Evolutionary conservation across 2,329 filamentous ascomycete species (phyloP), one percentile per base, ranked within the genome.

Genomic region (Neopestalotiopsis clavispora): DNA sequence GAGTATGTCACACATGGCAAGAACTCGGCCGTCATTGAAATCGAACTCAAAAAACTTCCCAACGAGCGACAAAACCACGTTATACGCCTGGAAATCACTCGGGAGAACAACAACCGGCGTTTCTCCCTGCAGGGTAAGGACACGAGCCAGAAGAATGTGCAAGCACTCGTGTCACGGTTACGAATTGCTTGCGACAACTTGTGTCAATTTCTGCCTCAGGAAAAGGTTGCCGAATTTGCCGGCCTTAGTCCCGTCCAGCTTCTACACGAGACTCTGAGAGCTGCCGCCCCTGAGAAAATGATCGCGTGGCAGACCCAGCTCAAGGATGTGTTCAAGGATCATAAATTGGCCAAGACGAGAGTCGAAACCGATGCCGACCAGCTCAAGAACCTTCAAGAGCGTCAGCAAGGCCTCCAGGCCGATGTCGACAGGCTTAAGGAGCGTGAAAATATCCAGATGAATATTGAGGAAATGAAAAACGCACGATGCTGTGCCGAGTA

Each of bases 141-240:
- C 67, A 80, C 85, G 4, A 85, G 85, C 1, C 88, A 90, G 71
- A 92, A 91, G 75, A 85, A 85, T 3, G 86, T 98, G 6, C 85
- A 92, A 74, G 81, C 85, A 10, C 82, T 97, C 63, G 92, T 91
- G 70, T 87, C 85, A 69, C 86, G 85, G 10, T 90, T 97, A 75
- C 92, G 92, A 63, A 98, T 99, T 65, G 96, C 99, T 80, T 94
- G 98, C 72, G 96, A 99, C 83, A 99, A 99, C 74, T 86, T 99
- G 2, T 99, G 96, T 79, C 96, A 99, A 78, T 99, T 99, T 75
- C 83, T 99, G 59, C 96, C 96, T 0, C 96, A 99, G 79, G 96
- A 99, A 78, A 92, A 95, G 73, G 96, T 99, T 1, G 94, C 94
- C 30, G 95, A 98, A 77, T 99, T 99, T 78, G 94, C 96, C 4